phyloP scores from a whole-genome alignment of 768 basidiomycete genomes.

The Ramaria sp. region DNA sequence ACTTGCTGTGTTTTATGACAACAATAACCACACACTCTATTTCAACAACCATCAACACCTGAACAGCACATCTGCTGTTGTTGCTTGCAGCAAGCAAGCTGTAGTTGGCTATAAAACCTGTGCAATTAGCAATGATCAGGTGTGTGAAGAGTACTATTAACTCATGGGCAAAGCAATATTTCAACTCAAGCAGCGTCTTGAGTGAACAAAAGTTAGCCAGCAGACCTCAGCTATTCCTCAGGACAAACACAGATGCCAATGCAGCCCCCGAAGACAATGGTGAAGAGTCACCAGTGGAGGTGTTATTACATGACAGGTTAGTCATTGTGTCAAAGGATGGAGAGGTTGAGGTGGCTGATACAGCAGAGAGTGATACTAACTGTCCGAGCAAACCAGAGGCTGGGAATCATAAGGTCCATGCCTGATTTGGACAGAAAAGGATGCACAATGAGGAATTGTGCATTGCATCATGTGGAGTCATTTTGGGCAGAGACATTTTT shows the following conservation, averaged over 20 bases:
- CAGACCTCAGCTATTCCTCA: neutral
- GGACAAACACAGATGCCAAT: neutral
- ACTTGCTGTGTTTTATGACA: too few relatives aligned
- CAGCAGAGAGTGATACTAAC: too few relatives aligned
- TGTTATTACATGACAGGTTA: neutral
- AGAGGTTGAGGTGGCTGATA: neutral
- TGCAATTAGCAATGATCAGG: neutral
- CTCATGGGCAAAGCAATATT: neutral
- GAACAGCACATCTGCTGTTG: neutral
- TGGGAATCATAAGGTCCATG: slow-evolving; percentile 11
- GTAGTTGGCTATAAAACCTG: neutral
- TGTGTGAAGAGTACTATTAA: neutral
- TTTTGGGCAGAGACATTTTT: slow-evolving; percentile 17
- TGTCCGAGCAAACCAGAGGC: slow-evolving; percentile 13
- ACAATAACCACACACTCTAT: neutral
- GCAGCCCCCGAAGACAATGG: too few relatives aligned
- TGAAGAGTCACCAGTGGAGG: too few relatives aligned
- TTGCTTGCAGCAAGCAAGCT: neutral
- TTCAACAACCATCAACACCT: neutral
- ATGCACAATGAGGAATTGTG: slow-evolving; percentile 20
- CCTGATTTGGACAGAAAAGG: slow-evolving; percentile 16
- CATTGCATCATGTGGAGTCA: slow-evolving; percentile 17
- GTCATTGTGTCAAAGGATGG: neutral
- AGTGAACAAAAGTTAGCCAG: neutral
- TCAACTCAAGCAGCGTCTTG: neutral